Evolutionary conservation across 768 basidiomycete species (phyloP).

Genomic region (Cyathus striatus): DNA sequence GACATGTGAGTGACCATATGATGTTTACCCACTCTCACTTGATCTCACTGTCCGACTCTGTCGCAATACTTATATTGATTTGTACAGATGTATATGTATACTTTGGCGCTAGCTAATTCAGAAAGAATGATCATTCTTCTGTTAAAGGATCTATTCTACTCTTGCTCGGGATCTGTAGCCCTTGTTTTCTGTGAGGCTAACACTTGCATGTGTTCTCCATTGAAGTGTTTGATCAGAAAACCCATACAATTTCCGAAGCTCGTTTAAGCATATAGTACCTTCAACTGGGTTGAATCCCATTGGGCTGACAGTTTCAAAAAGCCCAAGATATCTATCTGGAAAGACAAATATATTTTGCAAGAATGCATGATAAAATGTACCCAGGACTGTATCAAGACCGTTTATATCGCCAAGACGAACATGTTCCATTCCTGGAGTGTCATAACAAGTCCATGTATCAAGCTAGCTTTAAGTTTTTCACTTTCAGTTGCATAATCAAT

Average conservation of each 20-base stretch:
- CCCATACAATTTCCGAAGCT: conserved; percentile 51
- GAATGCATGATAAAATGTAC: conserved; percentile 22
- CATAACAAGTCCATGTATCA: conserved; percentile 45
- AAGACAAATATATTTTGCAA: conserved; percentile 1
- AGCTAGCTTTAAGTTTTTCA: conserved; percentile 46
- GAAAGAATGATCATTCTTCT: too few species aligned
- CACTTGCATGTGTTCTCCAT: conserved; percentile 55
- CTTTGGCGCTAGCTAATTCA: too few species aligned
- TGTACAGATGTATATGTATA: too few species aligned
- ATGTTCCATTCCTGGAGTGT: conserved; percentile 48
- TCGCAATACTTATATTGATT: too few species aligned
- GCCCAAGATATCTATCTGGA: conserved; percentile 54
- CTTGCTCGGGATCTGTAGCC: conserved; percentile 11
- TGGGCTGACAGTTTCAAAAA: conserved; percentile 75
- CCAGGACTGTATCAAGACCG: conserved; percentile 70
- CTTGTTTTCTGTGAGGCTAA: conserved; percentile 35
- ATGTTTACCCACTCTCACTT: too few species aligned
- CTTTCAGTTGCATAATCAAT: conserved; percentile 10
- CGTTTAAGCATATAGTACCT: conserved; percentile 37
- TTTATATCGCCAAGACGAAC: conserved; percentile 37
- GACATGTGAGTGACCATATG: too few species aligned
- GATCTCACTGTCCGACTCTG: too few species aligned
- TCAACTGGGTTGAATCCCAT: conserved; percentile 70
- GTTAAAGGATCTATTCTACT: too few species aligned
- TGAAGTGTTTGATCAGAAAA: conserved; percentile 55